Conservation (phyloP, 2,329 filamentous ascomycete species). For the Fusarium penzigii region DNA sequence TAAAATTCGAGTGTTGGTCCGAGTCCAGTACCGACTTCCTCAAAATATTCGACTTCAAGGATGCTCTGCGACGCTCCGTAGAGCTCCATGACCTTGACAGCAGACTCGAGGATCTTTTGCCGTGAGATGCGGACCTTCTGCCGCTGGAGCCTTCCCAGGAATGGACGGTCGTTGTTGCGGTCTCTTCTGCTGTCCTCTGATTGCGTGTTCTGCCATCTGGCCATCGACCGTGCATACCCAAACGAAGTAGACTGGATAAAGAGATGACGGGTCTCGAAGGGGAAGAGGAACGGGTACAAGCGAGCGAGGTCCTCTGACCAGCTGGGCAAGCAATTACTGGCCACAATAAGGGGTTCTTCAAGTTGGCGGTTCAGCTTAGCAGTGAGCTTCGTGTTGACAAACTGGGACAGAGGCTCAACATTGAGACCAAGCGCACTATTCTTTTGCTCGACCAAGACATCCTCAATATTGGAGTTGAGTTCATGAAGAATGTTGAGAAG, state of each 20-base stretch:
- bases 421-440: constrained; percentile 71
- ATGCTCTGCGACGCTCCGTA: constrained; percentile 97
- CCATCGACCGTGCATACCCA: constrained; percentile 96
- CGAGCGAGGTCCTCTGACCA: constrained; percentile 96
- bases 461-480: constrained; percentile 89
- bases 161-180: constrained; percentile 85
- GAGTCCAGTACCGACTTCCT: constrained; percentile 94
- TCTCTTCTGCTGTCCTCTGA: constrained; percentile 77
- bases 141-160: constrained; percentile 85
- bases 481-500: constrained; percentile 89
- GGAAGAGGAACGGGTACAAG: constrained; percentile 94
- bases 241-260: constrained; percentile 98
- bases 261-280: constrained; percentile 94
- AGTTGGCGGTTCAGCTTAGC: constrained; percentile 96
- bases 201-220: constrained; percentile 92
- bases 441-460: constrained; percentile 75
- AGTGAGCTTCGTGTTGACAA: constrained; percentile 97
- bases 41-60: constrained; percentile 96
- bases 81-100: constrained; percentile 97
- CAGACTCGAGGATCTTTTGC: constrained; percentile 92
- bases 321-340: constrained; percentile 90
- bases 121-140: constrained; percentile 98
- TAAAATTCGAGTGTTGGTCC: constrained; percentile 98
- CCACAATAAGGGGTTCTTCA: constrained; percentile 94
- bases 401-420: constrained; percentile 83